Percentiles rank a stretch among this genome's conserved stretches.
Evolutionary conservation across 2,329 filamentous ascomycete species (phyloP).

Genomic region (Cordyceps fumosorosea): DNA sequence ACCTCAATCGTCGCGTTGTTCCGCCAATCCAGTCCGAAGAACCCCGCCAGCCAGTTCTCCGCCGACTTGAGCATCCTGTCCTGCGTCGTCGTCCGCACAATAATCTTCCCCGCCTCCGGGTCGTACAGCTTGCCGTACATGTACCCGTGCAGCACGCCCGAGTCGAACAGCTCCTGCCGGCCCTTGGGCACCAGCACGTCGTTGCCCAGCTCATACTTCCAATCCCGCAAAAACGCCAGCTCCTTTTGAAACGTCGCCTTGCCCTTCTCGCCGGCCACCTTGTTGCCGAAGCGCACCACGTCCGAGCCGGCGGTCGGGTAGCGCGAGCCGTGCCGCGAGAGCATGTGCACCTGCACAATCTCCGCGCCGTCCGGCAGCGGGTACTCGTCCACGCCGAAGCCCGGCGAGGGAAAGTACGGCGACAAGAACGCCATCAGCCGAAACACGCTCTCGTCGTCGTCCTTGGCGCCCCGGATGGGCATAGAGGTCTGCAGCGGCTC

Average conservation of each 20-base stretch:
- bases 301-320: slow-evolving; percentile 60
- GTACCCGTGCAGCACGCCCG: slow-evolving; percentile 62
- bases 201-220: slow-evolving; percentile 61
- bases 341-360: slow-evolving; percentile 64
- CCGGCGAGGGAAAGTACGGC: slow-evolving; percentile 64
- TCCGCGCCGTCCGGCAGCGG: slow-evolving; percentile 59
- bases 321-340: slow-evolving; percentile 65
- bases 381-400: slow-evolving; percentile 69
- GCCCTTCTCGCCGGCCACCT: slow-evolving; percentile 47
- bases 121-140: slow-evolving; percentile 67
- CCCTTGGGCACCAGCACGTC: slow-evolving; percentile 69
- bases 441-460: slow-evolving; percentile 59
- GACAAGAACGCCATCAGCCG: slow-evolving; percentile 60
- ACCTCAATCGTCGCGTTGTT: slow-evolving; percentile 66
- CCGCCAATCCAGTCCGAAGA: slow-evolving; percentile 70
- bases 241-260: slow-evolving; percentile 50
- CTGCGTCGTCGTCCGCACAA: slow-evolving; percentile 68
- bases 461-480: slow-evolving; percentile 54
- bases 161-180: slow-evolving; percentile 66
- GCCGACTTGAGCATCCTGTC: slow-evolving; percentile 71
- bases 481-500: slow-evolving; percentile 64
- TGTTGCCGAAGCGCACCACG: slow-evolving; percentile 48
- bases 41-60: slow-evolving; percentile 72
- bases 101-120: slow-evolving; percentile 57
- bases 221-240: slow-evolving; percentile 61